Conservation (phyloP, 2,329 filamentous ascomycete genomes). For the Exophiala dermatitidis region DNA sequence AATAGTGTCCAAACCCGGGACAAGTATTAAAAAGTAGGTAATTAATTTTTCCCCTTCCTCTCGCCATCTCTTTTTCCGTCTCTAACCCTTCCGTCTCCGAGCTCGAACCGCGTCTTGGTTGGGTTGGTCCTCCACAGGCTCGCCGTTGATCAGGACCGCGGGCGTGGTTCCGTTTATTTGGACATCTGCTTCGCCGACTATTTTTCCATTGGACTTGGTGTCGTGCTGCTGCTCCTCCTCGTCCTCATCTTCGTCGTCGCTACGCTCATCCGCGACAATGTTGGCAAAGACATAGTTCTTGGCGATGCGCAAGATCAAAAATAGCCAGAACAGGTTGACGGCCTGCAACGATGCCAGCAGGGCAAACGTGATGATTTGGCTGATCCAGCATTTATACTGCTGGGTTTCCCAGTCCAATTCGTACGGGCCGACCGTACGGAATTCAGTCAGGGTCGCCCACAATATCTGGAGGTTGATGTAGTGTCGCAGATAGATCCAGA, state of each 20-base stretch:
- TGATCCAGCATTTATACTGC: slow-evolving; percentile 33
- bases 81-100: slow-evolving; percentile 22
- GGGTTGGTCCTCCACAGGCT: slow-evolving; percentile 30
- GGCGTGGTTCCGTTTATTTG: slow-evolving; percentile 15
- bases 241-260: slow-evolving; percentile 41
- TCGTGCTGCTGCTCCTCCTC: slow-evolving; percentile 30
- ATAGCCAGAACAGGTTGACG: slow-evolving; percentile 33
- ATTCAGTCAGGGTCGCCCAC: slow-evolving; percentile 32
- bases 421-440: slow-evolving; percentile 32
- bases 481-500: slow-evolving; percentile 81
- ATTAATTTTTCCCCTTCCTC: no score
- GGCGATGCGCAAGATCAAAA: slow-evolving; percentile 30
- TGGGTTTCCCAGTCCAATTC: slow-evolving; percentile 34
- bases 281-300: slow-evolving; percentile 28
- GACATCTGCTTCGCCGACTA: slow-evolving; percentile 2
- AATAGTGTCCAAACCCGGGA: no score
- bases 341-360: slow-evolving; percentile 31
- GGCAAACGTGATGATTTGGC: slow-evolving; percentile 31
- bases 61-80: background rate
- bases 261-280: slow-evolving; percentile 38
- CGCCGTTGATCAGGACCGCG: slow-evolving; percentile 35
- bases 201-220: background rate
- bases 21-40: no score
- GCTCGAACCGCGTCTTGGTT: slow-evolving; percentile 29
- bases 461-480: slow-evolving; percentile 42